Base-by-base conservation (phyloP, 495 filamentous ascomycete genomes). In the Hypoxylon cercidicola region DNA sequence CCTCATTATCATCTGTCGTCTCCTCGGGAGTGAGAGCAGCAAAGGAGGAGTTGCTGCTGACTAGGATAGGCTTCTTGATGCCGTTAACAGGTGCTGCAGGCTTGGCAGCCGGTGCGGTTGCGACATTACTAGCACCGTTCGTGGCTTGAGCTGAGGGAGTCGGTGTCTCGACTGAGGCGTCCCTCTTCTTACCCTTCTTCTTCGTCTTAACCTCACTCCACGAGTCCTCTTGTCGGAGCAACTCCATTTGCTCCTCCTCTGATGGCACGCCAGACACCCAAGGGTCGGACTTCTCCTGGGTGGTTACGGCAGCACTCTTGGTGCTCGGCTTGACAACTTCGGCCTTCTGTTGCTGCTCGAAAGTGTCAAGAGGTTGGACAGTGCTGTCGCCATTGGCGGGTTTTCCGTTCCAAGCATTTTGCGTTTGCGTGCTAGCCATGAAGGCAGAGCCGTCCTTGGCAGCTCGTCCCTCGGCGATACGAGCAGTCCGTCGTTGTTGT, bases 171-270 rank as follows among this genome's bases (percentile, higher is more conserved):
- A 49, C 34, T 1, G 73, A 44, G 18, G 60, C 56, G 25, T 74
- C 72, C 58, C 74, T 74, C 77, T 77, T 83, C 76, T 81, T 81
- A 47, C 72, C 71, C 73, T 76, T 78, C 74, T 72, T 81, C 76
- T 94, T 93, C 62, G 86, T 90, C 48, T 84, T 81, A 48, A 94
- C 90, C 18, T 90, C 92, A 59, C 80, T 91, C 90, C 91, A 93
- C 30, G 85, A 85, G 55, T 88, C 85, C 66, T 87, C 79, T 41
- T 84, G 84, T 25, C 77, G 84, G 25, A 91, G 78, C 64, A 89
- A 78, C 73, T 89, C 84, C 77, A 95, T 77, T 78, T 96, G 92
- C 75, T 95, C 92, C 71, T 97, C 92, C 76, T 96, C 92, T 0
- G 91, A 91, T 4, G 88, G 90, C 40, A 90, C 80, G 54, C 82